Percentiles rank a stretch among this genome's conserved stretches.
phyloP scores from a whole-genome alignment of 2,329 filamentous ascomycete genomes.

The Colletotrichum spinosum region DNA sequence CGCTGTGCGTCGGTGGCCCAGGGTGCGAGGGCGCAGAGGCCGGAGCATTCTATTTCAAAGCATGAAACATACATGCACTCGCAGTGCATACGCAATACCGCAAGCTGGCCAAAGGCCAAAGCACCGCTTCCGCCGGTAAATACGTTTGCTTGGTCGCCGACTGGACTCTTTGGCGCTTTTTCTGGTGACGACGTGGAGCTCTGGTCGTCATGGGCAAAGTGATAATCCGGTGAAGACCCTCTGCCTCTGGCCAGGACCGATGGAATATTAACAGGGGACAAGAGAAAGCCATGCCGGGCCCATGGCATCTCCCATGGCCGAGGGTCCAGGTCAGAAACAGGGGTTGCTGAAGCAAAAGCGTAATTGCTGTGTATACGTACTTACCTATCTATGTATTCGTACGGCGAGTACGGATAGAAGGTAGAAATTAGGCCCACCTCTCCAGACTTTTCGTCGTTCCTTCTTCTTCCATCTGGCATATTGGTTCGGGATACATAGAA shows the following conservation, averaged over 20 bases:
- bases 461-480: constrained; percentile 2
- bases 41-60: background rate
- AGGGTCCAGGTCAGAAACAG: constrained; percentile 23
- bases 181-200: background rate
- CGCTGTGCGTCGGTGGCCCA: constrained; percentile 2
- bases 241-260: constrained; percentile 1
- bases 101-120: too few relatives aligned
- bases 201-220: constrained; percentile 1
- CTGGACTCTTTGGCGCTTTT: too few relatives aligned
- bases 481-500: too few relatives aligned
- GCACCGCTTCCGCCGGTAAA: too few relatives aligned
- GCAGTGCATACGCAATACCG: too few relatives aligned
- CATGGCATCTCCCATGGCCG: constrained; percentile 14
- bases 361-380: background rate
- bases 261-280: constrained; percentile 1
- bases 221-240: constrained; percentile 9
- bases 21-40: background rate
- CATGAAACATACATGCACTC: background rate
- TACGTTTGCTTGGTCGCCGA: too few relatives aligned
- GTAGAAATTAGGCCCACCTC: constrained; percentile 22
- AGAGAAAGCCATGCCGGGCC: constrained; percentile 27
- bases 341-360: constrained; percentile 7
- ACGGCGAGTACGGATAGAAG: too few relatives aligned
- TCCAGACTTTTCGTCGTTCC: constrained; percentile 21
- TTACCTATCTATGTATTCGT: too few relatives aligned